These are phyloP conservation scores for Yamadazyma olivae DNA, from an alignment of 805 yeast species.

Conservation along the genomic window DNA sequence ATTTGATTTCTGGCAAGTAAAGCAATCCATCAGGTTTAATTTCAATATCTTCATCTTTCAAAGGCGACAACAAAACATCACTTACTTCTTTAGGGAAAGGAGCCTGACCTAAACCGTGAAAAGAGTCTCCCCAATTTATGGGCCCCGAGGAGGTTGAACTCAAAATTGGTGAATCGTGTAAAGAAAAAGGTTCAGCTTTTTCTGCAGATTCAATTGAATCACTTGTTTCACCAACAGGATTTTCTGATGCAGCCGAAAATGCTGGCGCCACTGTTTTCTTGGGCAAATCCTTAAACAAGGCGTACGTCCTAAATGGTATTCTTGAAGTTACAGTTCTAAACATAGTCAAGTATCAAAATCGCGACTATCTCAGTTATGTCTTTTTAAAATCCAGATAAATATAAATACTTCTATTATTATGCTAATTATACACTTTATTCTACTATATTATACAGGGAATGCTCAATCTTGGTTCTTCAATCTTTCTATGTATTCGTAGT, in stretches of 20 bases:
- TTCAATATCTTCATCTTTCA: conserved; percentile 77
- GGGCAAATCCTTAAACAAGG: conserved; percentile 14
- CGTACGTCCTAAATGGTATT: conserved; percentile 6
- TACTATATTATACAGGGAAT: not conserved
- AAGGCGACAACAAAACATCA: conserved; percentile 55
- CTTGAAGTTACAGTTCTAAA: not conserved
- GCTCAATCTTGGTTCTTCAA: conserved; percentile 5
- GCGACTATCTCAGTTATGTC: no score
- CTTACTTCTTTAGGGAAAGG: conserved; percentile 66
- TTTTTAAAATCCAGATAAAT: no score
- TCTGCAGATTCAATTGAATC: conserved; percentile 4
- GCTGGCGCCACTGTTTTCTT: conserved; percentile 1
- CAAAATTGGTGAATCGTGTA: conserved; percentile 9
- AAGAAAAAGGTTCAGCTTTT: conserved; percentile 4
- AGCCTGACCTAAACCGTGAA: conserved; percentile 78
- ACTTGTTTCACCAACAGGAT: not conserved
- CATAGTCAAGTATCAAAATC: not conserved
- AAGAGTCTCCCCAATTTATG: conserved; percentile 82
- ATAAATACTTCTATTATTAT: not conserved
- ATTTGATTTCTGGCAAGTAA: conserved; percentile 92
- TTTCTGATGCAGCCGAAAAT: not conserved
- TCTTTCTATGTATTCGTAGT: conserved; percentile 23
- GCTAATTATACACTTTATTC: no score
- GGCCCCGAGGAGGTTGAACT: not conserved
- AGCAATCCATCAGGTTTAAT: conserved; percentile 93